phyloP scores from a whole-genome alignment of 352 stramenopile species.

The Phytophthora citricola region DNA sequence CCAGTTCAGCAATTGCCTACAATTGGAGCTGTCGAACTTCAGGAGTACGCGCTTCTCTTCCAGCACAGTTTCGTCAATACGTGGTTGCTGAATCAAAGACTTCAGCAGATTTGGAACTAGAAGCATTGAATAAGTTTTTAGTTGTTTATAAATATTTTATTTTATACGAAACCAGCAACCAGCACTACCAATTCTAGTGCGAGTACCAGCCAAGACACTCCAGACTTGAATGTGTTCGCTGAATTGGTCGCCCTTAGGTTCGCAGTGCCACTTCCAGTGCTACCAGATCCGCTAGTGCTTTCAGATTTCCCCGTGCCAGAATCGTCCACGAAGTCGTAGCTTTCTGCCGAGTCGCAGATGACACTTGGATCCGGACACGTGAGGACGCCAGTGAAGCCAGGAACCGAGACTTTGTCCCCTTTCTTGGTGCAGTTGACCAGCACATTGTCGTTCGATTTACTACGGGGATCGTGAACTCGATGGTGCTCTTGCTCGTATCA shows the following conservation, averaged over 20 bases:
- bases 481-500: slow-evolving; percentile 19
- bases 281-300: neutral
- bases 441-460: slow-evolving; percentile 25
- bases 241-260: slow-evolving; percentile 27
- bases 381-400: slow-evolving; percentile 59
- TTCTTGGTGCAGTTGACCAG: slow-evolving; percentile 58
- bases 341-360: slow-evolving; percentile 49
- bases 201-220: neutral
- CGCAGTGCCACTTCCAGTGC: slow-evolving; percentile 1
- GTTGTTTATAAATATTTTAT: neutral
- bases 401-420: slow-evolving; percentile 48
- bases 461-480: slow-evolving; percentile 59
- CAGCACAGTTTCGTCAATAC: slow-evolving; percentile 37
- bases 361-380: slow-evolving; percentile 76
- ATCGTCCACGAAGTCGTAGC: slow-evolving; percentile 24
- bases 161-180: neutral
- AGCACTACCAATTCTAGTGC: slow-evolving; percentile 6
- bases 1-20: slow-evolving; percentile 1
- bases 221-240: slow-evolving; percentile 1
- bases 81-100: slow-evolving; percentile 34
- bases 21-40: slow-evolving; percentile 23
- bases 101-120: slow-evolving; percentile 26
- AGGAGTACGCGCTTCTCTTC: slow-evolving; percentile 29
- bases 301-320: slow-evolving; percentile 7
- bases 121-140: neutral